Conservation (phyloP, 148 eudicot species). For the Arbutus unedo region DNA sequence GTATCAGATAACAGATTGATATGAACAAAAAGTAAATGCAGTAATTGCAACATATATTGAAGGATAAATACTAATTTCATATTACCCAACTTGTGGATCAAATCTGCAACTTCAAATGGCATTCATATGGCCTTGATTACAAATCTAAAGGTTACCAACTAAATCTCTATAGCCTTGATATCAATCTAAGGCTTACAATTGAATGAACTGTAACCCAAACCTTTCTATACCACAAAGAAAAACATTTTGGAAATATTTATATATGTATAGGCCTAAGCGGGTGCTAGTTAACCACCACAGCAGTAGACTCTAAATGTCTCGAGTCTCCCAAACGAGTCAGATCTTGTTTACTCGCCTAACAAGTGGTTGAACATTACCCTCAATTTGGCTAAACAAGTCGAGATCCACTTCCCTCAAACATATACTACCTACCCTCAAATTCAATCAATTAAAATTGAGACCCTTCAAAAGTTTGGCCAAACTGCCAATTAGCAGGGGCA, state of each 20-base stretch:
- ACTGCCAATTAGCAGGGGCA: constrained; percentile 39
- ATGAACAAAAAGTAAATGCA: not conserved
- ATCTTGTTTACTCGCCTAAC: not conserved
- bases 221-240: not conserved
- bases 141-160: not conserved
- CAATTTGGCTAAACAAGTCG: not conserved
- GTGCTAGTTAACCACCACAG: constrained; percentile 30
- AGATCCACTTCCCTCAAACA: too few species aligned
- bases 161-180: not conserved
- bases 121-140: constrained; percentile 8
- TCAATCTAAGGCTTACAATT: constrained; percentile 10
- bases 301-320: constrained; percentile 14
- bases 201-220: not conserved
- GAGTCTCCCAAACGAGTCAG: constrained; percentile 1
- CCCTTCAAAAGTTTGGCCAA: constrained; percentile 34
- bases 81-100: not conserved
- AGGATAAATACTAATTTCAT: not conserved
- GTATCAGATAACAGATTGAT: not conserved
- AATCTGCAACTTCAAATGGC: not conserved
- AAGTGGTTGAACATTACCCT: not conserved
- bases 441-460: constrained; percentile 19
- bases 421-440: not conserved
- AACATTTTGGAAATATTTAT: not conserved
- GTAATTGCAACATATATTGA: not conserved
- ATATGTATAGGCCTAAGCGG: constrained; percentile 29